Evolutionary conservation across 1,284 basidiomycete genomes (phyloP).

Genomic region (Ceratobasidium sp.): DNA sequence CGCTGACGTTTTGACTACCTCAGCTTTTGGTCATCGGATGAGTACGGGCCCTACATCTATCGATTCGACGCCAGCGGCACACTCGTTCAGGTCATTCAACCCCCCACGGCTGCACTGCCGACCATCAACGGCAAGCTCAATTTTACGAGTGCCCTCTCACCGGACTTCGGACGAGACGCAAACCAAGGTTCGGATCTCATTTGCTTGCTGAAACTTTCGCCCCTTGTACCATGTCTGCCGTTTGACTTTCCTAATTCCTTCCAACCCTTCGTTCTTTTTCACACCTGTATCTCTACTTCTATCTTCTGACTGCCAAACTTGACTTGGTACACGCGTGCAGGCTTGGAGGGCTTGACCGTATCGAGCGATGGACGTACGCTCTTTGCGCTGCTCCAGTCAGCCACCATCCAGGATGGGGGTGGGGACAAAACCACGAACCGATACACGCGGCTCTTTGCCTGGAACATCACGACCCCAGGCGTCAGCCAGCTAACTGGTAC

Average conservation of each 20-base stretch:
- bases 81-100: conserved; percentile 68
- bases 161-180: conserved; percentile 61
- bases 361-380: conserved; percentile 62
- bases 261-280: not conserved
- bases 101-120: conserved; percentile 67
- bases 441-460: conserved; percentile 68
- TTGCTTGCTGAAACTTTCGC: conserved; percentile 33
- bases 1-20: conserved; percentile 10
- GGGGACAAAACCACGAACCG: conserved; percentile 59
- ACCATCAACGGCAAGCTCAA: conserved; percentile 61
- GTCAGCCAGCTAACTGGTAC: conserved; percentile 44
- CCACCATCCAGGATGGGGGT: conserved; percentile 72
- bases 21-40: conserved; percentile 71
- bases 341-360: conserved; percentile 72
- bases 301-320: not conserved
- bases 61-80: conserved; percentile 60
- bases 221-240: conserved; percentile 6
- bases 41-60: conserved; percentile 78
- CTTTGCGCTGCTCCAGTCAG: conserved; percentile 71
- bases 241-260: not conserved
- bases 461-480: conserved; percentile 58
- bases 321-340: conserved; percentile 51
- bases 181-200: conserved; percentile 59
- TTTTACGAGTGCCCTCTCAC: conserved; percentile 65
- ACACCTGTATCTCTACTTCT: conserved; percentile 21